Conservation (phyloP, 768 basidiomycete genomes). For the Lactifluus hygrophoroides region DNA sequence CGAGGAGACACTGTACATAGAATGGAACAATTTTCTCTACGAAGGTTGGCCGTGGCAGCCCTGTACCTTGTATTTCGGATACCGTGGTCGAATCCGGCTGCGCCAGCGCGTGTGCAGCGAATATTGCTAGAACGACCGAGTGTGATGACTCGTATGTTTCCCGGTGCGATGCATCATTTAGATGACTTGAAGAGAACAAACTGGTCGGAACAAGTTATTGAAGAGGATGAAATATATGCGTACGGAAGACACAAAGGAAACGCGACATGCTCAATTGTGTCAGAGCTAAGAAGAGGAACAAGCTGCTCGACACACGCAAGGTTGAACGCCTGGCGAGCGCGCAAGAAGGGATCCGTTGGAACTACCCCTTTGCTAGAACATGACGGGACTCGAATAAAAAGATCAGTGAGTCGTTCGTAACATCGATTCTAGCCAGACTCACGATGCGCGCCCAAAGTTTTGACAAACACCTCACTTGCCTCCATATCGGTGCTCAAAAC, state of each 20-base stretch:
- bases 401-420: background rate
- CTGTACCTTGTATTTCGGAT: background rate
- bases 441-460: slow-evolving; percentile 26
- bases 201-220: slow-evolving; percentile 2
- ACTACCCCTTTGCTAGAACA: background rate
- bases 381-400: background rate
- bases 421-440: background rate
- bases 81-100: slow-evolving; percentile 9
- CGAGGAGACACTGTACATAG: slow-evolving; percentile 62
- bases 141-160: slow-evolving; percentile 85
- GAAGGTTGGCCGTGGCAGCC: slow-evolving; percentile 26
- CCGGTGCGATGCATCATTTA: slow-evolving; percentile 48
- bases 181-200: slow-evolving; percentile 36
- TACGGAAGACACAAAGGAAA: slow-evolving; percentile 61
- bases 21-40: slow-evolving; percentile 59
- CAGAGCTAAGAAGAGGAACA: slow-evolving; percentile 47
- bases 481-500: slow-evolving; percentile 41
- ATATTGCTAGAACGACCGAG: slow-evolving; percentile 70
- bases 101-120: slow-evolving; percentile 48
- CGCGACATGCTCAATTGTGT: slow-evolving; percentile 45
- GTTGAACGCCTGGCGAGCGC: slow-evolving; percentile 40
- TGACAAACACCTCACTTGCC: slow-evolving; percentile 33
- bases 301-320: slow-evolving; percentile 76
- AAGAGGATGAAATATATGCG: slow-evolving; percentile 25
- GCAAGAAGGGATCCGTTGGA: background rate